Conservation (phyloP, 176 grass and related monocot genomes). For the Avena sativa region DNA sequence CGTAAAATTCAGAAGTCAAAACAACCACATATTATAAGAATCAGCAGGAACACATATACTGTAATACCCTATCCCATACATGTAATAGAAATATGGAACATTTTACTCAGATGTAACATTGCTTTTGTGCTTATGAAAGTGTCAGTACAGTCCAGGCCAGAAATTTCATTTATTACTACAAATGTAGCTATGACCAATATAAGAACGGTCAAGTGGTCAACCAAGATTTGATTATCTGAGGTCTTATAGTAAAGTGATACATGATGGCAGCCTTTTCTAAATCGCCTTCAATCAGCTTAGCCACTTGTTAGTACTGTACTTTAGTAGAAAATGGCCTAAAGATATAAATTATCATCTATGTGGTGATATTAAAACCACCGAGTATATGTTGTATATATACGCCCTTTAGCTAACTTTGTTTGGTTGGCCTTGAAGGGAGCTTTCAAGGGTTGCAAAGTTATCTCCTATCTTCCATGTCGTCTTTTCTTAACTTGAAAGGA, state of each 20-base stretch:
- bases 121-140: conserved; percentile 1
- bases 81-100: conserved; percentile 6
- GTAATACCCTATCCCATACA: not conserved
- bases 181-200: not conserved
- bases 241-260: not conserved
- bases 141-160: not conserved
- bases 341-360: not conserved
- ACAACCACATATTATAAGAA: conserved; percentile 33
- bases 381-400: too few species aligned
- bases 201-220: not conserved
- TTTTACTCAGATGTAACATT: not conserved
- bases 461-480: not conserved
- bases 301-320: not conserved
- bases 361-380: not conserved
- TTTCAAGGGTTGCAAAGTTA: not conserved
- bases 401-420: too few species aligned
- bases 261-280: not conserved
- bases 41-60: conserved; percentile 1
- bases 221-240: not conserved
- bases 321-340: not conserved
- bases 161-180: not conserved
- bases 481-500: not conserved
- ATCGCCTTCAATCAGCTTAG: not conserved
- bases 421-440: not conserved
- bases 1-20: conserved; percentile 40